Evolutionary conservation across 164 flowering plant species (phyloP), one percentile per base, ranked within the genome.

Genomic region (Nymphaea colorata): DNA sequence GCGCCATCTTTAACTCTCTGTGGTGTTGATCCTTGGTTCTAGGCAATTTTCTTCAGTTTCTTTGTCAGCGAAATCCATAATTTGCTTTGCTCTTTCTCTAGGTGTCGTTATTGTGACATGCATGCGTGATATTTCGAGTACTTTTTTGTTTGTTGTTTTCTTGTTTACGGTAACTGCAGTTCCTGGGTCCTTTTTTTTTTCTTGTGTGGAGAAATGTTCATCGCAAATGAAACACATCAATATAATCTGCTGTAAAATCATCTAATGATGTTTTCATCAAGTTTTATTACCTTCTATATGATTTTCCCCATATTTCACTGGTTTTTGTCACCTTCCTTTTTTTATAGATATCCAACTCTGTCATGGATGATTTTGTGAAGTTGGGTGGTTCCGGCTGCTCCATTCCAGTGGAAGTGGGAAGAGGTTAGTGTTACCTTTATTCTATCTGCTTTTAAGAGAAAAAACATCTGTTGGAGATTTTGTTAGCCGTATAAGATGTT

Each of bases 301-400:
- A 25, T 25, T 25, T 25, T 1, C 36, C 36, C 36, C 36, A 25
- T 25, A 25, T 25, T 25, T 25, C 36, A 25, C 36, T 25, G 36
- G 36, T 3, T 47, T 47, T 0, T 4, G 4, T 14, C 17, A 47
- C 36, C 43, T 64, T 61, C 16, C 59, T 72, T 16, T 44, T 14
- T 67, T 15, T 69, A 75, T 85, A 93, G 96, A 72, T 63, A 69
- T 63, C 41, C 15, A 77, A 68, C 67, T 68, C 81, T 64, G 67
- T 80, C 68, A 67, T 83, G 71, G 81, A 80, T 67, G 79, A 69
- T 25, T 84, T 93, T 78, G 62, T 76, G 69, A 84, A 85, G 79
- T 74, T 83, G n/a, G 98, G 98, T 61, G 98, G 98, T 64, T 67
- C 17, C 67, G 75, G 66, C 74, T 82, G 88, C 72, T 70, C 76